Evolutionary conservation across 129 eudicot species (phyloP).

Genomic region (Chrysanthemum makinoi): DNA sequence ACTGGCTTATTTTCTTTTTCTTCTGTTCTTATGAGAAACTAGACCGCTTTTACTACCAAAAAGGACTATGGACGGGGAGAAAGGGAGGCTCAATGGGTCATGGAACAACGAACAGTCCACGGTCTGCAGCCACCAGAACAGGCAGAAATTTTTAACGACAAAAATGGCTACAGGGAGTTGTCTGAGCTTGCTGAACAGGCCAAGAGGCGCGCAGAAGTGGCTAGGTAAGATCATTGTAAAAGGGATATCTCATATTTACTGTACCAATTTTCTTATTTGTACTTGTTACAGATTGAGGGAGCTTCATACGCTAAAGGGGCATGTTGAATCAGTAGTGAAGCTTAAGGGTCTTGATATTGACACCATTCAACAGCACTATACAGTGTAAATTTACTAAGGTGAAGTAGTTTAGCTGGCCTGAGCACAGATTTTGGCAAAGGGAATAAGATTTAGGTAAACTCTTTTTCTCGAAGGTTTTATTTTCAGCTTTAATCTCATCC

Average conservation of each 20-base stretch:
- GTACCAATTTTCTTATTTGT: conserved; percentile 6
- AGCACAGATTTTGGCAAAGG: conserved; percentile 30
- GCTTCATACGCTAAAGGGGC: conserved; percentile 83
- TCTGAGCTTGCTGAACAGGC: conserved; percentile 89
- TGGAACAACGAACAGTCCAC: conserved; percentile 70
- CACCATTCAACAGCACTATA: conserved; percentile 66
- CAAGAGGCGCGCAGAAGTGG: conserved; percentile 77
- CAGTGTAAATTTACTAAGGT: conserved; percentile 39
- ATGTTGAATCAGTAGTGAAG: conserved; percentile 84
- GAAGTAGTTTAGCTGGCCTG: conserved; percentile 27
- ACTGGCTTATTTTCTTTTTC: conserved; percentile 14
- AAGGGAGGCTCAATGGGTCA: conserved; percentile 86
- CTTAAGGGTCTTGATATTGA: conserved; percentile 84
- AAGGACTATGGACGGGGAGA: conserved; percentile 77
- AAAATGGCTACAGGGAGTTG: conserved; percentile 55
- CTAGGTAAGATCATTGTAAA: conserved; percentile 40
- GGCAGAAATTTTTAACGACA: conserved; percentile 45
- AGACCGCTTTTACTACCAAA: conserved; percentile 76
- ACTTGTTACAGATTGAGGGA: conserved; percentile 57
- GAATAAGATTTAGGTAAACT: conserved; percentile 32
- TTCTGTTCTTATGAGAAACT: conserved; percentile 20
- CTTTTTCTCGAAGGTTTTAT: conserved; percentile 27
- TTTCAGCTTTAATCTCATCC: conserved; percentile 29
- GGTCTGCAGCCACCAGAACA: conserved; percentile 57
- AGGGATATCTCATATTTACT: neutral